Conservation (phyloP, 2,329 filamentous ascomycete species). For the Trichoderma koningiopsis region DNA sequence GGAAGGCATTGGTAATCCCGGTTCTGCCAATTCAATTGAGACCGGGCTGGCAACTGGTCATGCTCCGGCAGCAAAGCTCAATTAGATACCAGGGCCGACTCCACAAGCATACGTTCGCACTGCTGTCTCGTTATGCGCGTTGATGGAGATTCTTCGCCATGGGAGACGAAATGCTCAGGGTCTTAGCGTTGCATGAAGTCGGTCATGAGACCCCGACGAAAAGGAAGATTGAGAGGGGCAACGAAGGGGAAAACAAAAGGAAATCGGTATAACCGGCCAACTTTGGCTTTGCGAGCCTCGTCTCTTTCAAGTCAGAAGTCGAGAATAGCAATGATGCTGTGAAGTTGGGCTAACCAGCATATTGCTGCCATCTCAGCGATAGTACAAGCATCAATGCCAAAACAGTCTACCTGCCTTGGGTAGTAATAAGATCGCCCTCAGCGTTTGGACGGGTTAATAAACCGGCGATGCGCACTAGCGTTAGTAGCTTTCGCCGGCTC, state of each 20-base stretch:
- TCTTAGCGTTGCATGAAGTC: conserved; percentile 35
- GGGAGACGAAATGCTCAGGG: conserved; percentile 28
- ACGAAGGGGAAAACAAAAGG: background rate
- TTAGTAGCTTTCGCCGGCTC: conserved; percentile 14
- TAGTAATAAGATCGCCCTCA: conserved; percentile 14
- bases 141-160: conserved; percentile 20
- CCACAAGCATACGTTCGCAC: conserved; percentile 11
- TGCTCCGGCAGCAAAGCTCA: conserved; percentile 11
- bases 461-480: background rate
- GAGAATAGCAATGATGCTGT: background rate
- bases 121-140: conserved; percentile 17
- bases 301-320: background rate
- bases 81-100: conserved; percentile 7
- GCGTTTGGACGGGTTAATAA: background rate
- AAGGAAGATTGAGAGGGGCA: background rate
- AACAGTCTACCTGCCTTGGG: too few relatives aligned
- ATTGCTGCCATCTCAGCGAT: background rate
- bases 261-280: background rate
- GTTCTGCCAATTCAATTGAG: conserved; percentile 21
- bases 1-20: conserved; percentile 26
- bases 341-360: conserved; percentile 1
- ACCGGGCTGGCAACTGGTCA: conserved; percentile 6
- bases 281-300: background rate
- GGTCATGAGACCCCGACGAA: conserved; percentile 37
- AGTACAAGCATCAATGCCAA: background rate